phyloP scores from a whole-genome alignment of 257 asterid species.

The Cynanchum wilfordii region DNA sequence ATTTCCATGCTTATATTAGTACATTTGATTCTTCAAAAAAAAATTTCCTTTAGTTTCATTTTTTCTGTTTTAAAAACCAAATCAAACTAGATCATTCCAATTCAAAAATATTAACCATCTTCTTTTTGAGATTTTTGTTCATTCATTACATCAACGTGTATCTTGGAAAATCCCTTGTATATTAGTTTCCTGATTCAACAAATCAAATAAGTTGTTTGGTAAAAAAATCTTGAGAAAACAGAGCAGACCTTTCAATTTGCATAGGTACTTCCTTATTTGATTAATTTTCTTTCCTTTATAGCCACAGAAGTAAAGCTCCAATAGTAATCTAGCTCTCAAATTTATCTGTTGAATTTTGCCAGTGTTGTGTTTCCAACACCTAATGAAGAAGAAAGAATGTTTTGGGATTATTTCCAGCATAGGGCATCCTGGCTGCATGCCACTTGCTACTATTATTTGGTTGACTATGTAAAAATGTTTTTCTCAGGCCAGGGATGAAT shows the following conservation, averaged over 20 bases:
- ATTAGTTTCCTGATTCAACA: background rate
- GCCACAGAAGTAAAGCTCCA: background rate
- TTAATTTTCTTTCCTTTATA: background rate
- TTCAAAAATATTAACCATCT: background rate
- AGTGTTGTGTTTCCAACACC: background rate
- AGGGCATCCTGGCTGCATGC: background rate
- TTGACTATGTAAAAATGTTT: background rate
- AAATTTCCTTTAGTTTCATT: background rate
- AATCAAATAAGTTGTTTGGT: background rate
- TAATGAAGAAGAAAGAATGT: background rate
- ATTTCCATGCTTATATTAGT: background rate
- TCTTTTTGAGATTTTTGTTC: background rate
- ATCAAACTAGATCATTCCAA: background rate
- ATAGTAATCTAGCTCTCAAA: background rate
- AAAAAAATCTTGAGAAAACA: background rate
- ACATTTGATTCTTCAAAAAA: background rate
- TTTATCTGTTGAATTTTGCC: background rate
- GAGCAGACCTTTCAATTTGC: background rate
- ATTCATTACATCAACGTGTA: background rate
- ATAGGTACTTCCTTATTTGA: background rate
- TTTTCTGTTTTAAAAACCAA: background rate
- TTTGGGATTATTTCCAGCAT: background rate
- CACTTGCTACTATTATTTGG: background rate
- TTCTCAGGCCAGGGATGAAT: conserved; percentile 84
- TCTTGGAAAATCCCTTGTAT: background rate